These are phyloP conservation scores for Acer negundo DNA, from an alignment of 345 rosid genomes.

Conservation along the genomic window DNA sequence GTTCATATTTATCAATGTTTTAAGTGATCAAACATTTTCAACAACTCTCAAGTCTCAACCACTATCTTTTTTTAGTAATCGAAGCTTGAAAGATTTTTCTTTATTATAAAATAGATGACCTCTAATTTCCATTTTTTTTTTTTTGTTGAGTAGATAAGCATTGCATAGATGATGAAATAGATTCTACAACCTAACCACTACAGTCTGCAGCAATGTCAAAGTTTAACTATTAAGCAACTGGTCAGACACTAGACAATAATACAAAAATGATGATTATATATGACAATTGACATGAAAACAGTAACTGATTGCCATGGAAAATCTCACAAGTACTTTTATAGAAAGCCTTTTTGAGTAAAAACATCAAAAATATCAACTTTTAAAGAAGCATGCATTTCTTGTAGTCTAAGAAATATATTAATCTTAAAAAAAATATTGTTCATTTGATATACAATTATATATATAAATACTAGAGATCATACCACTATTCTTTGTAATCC, in stretches of 20 bases:
- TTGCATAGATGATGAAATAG: background rate
- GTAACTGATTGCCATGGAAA: too few species aligned
- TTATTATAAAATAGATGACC: too few species aligned
- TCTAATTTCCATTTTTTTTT: too few species aligned
- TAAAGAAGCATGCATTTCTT: too few species aligned
- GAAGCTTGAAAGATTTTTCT: too few species aligned
- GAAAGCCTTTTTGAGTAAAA: background rate
- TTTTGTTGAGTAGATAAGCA: background rate
- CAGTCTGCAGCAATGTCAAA: conserved; percentile 6
- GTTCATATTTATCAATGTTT: background rate
- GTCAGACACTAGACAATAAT: background rate
- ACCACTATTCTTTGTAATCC: conserved; percentile 97
- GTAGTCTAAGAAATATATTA: too few species aligned
- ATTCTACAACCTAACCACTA: conserved; percentile 1
- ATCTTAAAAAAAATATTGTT: too few species aligned
- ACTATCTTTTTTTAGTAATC: too few species aligned
- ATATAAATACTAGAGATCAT: too few species aligned
- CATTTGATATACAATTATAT: too few species aligned
- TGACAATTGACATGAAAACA: background rate
- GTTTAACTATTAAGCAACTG: background rate
- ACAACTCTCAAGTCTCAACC: background rate
- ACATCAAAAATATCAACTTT: too few species aligned
- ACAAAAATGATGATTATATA: background rate
- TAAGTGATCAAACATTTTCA: background rate
- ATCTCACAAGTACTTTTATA: background rate